Evolutionary conservation across 2,329 filamentous ascomycete genomes (phyloP).

Genomic region (Exophiala aquamarina): DNA sequence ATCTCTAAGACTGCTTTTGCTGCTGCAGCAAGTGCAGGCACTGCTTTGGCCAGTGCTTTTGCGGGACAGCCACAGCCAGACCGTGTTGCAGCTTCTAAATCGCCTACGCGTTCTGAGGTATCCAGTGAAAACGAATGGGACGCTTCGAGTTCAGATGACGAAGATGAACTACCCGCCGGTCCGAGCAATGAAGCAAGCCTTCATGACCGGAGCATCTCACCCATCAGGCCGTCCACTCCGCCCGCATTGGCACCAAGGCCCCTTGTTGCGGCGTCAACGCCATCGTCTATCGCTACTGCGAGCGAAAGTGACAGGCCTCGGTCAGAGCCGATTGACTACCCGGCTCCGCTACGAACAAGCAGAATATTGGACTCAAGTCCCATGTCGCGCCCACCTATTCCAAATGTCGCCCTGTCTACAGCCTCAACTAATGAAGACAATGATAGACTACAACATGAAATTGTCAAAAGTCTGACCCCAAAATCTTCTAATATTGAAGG

Average conservation of each 20-base stretch:
- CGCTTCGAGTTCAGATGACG: conserved; percentile 33
- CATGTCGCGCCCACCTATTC: conserved; percentile 33
- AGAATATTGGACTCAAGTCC: conserved; percentile 13
- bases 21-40: conserved; percentile 47
- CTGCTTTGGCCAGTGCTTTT: conserved; percentile 49
- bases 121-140: conserved; percentile 35
- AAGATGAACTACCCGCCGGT: conserved; percentile 29
- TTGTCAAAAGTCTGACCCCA: conserved; percentile 48
- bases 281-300: background rate
- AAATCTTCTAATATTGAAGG: conserved; percentile 20
- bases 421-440: conserved; percentile 42
- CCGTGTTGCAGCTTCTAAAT: conserved; percentile 24
- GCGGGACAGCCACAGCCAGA: conserved; percentile 35
- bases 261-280: background rate
- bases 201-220: background rate
- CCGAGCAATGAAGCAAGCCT: too few species aligned
- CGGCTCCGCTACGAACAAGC: conserved; percentile 26
- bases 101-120: conserved; percentile 12
- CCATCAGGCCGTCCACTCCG: background rate
- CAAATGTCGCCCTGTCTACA: conserved; percentile 35
- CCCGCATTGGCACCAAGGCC: conserved; percentile 7
- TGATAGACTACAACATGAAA: conserved; percentile 47
- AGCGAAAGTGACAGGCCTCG: background rate
- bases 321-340: conserved; percentile 26
- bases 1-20: conserved; percentile 34